These are phyloP conservation scores for Ceratocystis destructans DNA, from an alignment of 2,329 filamentous ascomycete genomes.

Conservation along the genomic window DNA sequence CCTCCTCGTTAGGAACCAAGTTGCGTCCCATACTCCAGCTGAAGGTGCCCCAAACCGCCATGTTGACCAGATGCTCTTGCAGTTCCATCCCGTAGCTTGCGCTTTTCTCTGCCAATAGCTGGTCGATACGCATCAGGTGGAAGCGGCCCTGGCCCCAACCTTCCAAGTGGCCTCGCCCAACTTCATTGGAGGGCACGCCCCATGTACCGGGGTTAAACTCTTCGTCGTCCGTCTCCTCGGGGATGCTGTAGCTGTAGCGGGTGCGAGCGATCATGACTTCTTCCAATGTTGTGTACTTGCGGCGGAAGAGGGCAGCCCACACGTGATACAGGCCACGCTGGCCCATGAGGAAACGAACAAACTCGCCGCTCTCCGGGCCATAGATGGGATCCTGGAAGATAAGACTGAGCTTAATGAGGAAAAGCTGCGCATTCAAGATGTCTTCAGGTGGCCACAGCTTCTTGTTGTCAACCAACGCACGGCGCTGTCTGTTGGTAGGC, in stretches of 20 bases:
- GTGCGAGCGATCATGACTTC: slow-evolving; percentile 46
- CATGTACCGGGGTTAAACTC: slow-evolving; percentile 28
- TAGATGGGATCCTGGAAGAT: slow-evolving; percentile 50
- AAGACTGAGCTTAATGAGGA: slow-evolving; percentile 61
- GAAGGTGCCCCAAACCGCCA: slow-evolving; percentile 50
- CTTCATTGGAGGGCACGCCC: slow-evolving; percentile 37
- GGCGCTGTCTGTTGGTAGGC: slow-evolving; percentile 41
- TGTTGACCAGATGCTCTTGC: slow-evolving; percentile 39
- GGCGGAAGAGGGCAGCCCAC: slow-evolving; percentile 45
- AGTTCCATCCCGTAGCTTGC: slow-evolving; percentile 39
- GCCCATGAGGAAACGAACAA: slow-evolving; percentile 46
- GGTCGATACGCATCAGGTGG: slow-evolving; percentile 35
- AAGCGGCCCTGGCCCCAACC: slow-evolving; percentile 38
- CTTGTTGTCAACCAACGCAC: slow-evolving; percentile 38
- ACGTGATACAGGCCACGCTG: slow-evolving; percentile 43
- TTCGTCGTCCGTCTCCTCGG: no score
- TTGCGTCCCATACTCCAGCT: slow-evolving; percentile 39
- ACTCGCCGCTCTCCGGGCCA: slow-evolving; percentile 35
- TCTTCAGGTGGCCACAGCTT: slow-evolving; percentile 45
- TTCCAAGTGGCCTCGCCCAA: slow-evolving; percentile 42
- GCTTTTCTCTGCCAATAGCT: slow-evolving; percentile 44
- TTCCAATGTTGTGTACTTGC: slow-evolving; percentile 33
- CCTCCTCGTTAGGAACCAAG: slow-evolving; percentile 35
- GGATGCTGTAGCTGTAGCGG: slow-evolving; percentile 37
- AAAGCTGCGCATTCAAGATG: slow-evolving; percentile 47